Evolutionary conservation across 2,329 filamentous ascomycete species (phyloP).

Genomic region (Trichoderma sp.): DNA sequence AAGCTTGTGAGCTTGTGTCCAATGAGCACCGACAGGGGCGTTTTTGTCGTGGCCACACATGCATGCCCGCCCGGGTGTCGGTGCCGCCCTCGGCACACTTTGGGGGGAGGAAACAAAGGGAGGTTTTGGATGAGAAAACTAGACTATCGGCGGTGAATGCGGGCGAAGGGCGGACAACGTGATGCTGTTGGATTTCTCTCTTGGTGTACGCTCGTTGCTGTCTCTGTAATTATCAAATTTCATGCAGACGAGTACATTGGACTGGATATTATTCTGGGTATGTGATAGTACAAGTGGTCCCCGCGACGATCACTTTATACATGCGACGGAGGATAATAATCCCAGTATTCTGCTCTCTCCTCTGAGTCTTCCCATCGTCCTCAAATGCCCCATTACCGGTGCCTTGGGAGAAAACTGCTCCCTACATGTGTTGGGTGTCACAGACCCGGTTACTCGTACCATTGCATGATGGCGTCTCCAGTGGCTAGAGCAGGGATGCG

Average conservation of each 20-base stretch:
- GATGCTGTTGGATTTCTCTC: neutral
- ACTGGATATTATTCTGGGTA: neutral
- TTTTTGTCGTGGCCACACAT: neutral
- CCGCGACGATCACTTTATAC: neutral
- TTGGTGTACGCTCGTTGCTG: neutral
- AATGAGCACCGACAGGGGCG: neutral
- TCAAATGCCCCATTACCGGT: neutral
- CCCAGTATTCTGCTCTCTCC: neutral
- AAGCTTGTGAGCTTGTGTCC: neutral
- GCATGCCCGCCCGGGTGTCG: neutral
- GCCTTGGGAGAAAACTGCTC: neutral
- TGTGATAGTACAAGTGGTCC: neutral
- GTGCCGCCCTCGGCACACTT: neutral
- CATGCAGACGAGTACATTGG: neutral
- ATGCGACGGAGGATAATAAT: neutral
- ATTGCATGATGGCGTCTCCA: neutral
- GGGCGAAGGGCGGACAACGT: neutral
- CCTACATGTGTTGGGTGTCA: neutral
- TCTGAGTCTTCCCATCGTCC: neutral
- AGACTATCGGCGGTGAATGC: neutral
- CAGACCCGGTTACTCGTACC: neutral
- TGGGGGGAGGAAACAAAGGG: neutral
- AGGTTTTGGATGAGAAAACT: neutral
- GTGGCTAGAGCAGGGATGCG: neutral
- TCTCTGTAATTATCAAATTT: neutral